A percentile compares a stretch with the other conserved stretches of the same genome.
Evolutionary conservation across 768 basidiomycete genomes (phyloP).

Genomic region (Kwoniella shandongensis): DNA sequence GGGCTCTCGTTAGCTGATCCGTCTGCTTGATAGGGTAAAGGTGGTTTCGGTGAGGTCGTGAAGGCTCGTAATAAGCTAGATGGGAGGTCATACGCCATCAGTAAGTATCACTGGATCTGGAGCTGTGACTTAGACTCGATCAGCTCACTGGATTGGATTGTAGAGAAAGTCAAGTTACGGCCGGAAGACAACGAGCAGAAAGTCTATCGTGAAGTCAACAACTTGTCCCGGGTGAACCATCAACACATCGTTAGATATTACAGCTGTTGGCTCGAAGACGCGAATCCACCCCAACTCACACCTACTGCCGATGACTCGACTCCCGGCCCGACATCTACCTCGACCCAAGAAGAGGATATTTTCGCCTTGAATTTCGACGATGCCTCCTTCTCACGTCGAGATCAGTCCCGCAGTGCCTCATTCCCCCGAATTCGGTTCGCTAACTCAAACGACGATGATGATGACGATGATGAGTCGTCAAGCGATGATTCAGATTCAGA

Average conservation of each 20-base stretch:
- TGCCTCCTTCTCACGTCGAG: constrained; percentile 55
- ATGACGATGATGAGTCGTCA: constrained; percentile 56
- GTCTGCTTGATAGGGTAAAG: constrained; percentile 88
- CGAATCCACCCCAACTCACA: constrained; percentile 22
- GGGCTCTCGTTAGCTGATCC: background rate
- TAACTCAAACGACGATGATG: constrained; percentile 51
- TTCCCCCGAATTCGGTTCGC: constrained; percentile 87
- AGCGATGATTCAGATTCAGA: constrained; percentile 38
- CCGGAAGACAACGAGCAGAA: constrained; percentile 76
- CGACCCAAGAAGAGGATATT: constrained; percentile 56
- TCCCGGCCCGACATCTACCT: constrained; percentile 9
- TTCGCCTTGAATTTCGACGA: constrained; percentile 67
- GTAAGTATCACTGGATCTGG: constrained; percentile 10
- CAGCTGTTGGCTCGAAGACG: constrained; percentile 45
- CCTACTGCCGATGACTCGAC: constrained; percentile 13
- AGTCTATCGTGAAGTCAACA: constrained; percentile 88
- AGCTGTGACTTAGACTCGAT: background rate
- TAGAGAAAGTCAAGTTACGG: constrained; percentile 76
- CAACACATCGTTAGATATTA: constrained; percentile 89
- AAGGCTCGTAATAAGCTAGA: constrained; percentile 90
- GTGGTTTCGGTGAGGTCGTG: constrained; percentile 89
- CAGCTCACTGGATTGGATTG: background rate
- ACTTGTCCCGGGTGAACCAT: constrained; percentile 81
- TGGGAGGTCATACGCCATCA: constrained; percentile 57
- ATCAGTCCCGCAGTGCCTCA: constrained; percentile 56